Base-by-base conservation (phyloP, 2,329 filamentous ascomycete genomes). In the Elsinoe batatas region DNA sequence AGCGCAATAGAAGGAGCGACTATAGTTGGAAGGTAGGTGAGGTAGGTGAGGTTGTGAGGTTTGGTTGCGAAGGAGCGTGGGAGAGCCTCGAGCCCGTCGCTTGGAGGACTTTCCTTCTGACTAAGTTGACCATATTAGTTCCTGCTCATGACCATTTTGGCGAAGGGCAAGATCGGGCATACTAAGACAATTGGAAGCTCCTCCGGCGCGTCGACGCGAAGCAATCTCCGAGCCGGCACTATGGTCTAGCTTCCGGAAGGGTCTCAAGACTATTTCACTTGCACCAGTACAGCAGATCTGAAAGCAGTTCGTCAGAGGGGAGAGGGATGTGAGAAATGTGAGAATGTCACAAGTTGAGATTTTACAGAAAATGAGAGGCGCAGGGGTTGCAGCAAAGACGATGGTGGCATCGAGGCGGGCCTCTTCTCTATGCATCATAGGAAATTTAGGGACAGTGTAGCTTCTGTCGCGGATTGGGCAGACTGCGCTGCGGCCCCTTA, bases 181-280 rank as follows among this genome's bases (percentile, higher is more conserved):
- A 51, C 47, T 51, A 32, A 51, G 47, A 51, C 47, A 51, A 38
- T 37, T 38, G 26, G 26, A 38, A 44, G 40, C 40, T 44, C 40
- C 20, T 26, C 18, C 18, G 40, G 40, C 40, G 40, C 40, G 40
- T 44, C 40, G 40, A 44, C 40, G 20, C 40, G 40, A 22, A 42
- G 38, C 40, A 44, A 44, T 44, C 44, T 49, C 44, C 44, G 44
- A 49, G 44, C 44, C 32, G 44, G 47, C 47, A 51, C 26, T 51
- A 26, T 22, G 47, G 15, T 51, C n/a, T 51, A 35, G 47, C 47
- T 35, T 51, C 32, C 32, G 47, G n/a, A n/a, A 35, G 47, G 32
- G 32, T 51, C 12, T 38, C 26, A 12, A 22, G 26, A 15, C 12
- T 11, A 15, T 17, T 44, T 20, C 37, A 33, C 18, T 51, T 26